Percentiles rank a stretch among this genome's conserved stretches.
phyloP scores from a whole-genome alignment of 176 grass and related monocot genomes.

The Raddia guianensis region DNA sequence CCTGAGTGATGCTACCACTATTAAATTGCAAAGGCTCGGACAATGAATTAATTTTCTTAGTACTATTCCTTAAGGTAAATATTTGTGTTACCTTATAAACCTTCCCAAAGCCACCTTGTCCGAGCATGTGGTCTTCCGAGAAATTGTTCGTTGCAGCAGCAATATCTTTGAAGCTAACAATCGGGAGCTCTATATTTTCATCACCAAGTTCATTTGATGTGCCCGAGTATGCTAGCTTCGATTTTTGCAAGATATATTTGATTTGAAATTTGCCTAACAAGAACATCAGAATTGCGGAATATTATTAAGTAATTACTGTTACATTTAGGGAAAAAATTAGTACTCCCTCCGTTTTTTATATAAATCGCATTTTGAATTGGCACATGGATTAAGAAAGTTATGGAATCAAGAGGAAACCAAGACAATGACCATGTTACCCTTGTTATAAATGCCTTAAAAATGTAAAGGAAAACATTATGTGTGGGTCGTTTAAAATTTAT shows the following conservation, averaged over 20 bases:
- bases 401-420: no score
- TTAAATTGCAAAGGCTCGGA: not conserved
- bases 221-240: not conserved
- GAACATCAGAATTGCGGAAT: not conserved
- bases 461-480: no score
- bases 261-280: not conserved
- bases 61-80: not conserved
- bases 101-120: conserved; percentile 47
- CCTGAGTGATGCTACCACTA: not conserved
- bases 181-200: conserved; percentile 25
- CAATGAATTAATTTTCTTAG: not conserved
- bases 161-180: conserved; percentile 42
- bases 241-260: not conserved
- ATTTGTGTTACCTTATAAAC: conserved; percentile 46
- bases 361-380: no score
- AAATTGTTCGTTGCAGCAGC: conserved; percentile 42
- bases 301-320: no score
- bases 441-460: no score
- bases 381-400: no score
- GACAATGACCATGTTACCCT: no score
- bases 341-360: no score
- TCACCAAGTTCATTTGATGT: not conserved
- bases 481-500: no score
- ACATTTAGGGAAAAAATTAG: not conserved
- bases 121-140: conserved; percentile 22